Conservation (phyloP, 2,329 filamentous ascomycete genomes). For the Bipolaris zeicola region DNA sequence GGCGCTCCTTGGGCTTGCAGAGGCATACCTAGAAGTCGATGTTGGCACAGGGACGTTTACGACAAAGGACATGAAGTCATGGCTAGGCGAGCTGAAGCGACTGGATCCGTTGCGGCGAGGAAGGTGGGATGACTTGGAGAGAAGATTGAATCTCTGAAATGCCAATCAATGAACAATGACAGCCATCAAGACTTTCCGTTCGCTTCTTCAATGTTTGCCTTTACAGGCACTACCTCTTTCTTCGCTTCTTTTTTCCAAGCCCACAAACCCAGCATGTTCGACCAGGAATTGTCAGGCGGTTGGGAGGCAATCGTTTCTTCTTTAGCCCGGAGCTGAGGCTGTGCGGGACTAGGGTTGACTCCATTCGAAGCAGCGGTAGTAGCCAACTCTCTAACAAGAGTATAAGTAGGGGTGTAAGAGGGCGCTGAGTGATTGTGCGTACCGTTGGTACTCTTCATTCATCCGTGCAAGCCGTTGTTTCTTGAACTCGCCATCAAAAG, state of each 20-base stretch:
- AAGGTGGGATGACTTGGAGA: slow-evolving; percentile 75
- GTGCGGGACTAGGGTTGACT: slow-evolving; percentile 19
- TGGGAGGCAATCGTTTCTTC: slow-evolving; percentile 16
- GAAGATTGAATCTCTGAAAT: slow-evolving; percentile 49
- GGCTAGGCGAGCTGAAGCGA: slow-evolving; percentile 68
- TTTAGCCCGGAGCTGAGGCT: slow-evolving; percentile 13
- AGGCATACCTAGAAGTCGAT: slow-evolving; percentile 61
- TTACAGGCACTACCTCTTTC: slow-evolving; percentile 60
- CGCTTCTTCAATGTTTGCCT: slow-evolving; percentile 63
- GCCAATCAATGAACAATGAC: slow-evolving; percentile 11
- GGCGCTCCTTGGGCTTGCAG: slow-evolving; percentile 75
- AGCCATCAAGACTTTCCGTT: slow-evolving; percentile 61
- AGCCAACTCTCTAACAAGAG: slow-evolving; percentile 29
- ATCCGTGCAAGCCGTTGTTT: slow-evolving; percentile 38
- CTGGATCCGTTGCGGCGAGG: slow-evolving; percentile 77
- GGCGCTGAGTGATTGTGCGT: not conserved
- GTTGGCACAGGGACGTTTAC: slow-evolving; percentile 47
- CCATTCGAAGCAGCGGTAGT: slow-evolving; percentile 27
- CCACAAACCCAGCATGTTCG: slow-evolving; percentile 40
- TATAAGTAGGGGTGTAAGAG: slow-evolving; percentile 18
- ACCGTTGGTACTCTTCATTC: slow-evolving; percentile 44
- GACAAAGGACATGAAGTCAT: slow-evolving; percentile 54
- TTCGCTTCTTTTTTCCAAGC: slow-evolving; percentile 36
- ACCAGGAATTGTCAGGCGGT: slow-evolving; percentile 27
- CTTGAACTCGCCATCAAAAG: slow-evolving; percentile 45